A percentile compares a stretch with the other conserved stretches of the same genome.
Conservation (phyloP, 1,284 basidiomycete genomes). For the Wolfiporia cocos region DNA sequence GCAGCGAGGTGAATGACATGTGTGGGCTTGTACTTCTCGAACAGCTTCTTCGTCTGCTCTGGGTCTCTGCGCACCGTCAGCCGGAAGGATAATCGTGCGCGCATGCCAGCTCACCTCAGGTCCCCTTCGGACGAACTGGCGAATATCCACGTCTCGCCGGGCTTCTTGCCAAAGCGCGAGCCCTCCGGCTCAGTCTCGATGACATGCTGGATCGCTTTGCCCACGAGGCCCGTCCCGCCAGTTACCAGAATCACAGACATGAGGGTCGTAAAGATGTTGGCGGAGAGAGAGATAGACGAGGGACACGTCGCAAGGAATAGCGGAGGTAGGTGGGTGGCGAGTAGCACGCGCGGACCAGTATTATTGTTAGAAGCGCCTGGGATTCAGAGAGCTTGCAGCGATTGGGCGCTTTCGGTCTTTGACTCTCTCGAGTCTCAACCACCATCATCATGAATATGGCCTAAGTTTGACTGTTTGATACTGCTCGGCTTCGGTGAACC, state of each 20-base stretch:
- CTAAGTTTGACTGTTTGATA: too few relatives aligned
- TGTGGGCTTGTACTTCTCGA: constrained; percentile 84
- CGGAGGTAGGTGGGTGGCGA: too few relatives aligned
- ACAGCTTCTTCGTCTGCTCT: constrained; percentile 56
- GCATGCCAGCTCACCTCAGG: constrained; percentile 45
- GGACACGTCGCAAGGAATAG: too few relatives aligned
- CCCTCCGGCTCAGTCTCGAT: constrained; percentile 74
- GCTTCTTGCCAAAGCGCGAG: constrained; percentile 68
- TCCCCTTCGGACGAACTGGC: constrained; percentile 71
- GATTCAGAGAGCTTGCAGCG: neutral
- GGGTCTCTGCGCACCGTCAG: constrained; percentile 33
- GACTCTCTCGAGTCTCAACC: neutral
- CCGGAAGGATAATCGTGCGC: neutral
- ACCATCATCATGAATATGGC: too few relatives aligned
- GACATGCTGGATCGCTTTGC: constrained; percentile 72
- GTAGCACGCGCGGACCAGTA: too few relatives aligned
- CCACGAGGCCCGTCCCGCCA: constrained; percentile 83
- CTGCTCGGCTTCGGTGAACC: too few relatives aligned
- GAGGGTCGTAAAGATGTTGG: neutral
- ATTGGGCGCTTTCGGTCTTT: neutral
- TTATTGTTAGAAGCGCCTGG: too few relatives aligned
- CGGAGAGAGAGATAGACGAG: too few relatives aligned
- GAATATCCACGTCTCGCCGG: constrained; percentile 84
- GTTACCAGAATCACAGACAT: constrained; percentile 66
- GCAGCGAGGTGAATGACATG: constrained; percentile 90